Conservation (phyloP, 495 filamentous ascomycete genomes). For the Xylaria longipes region DNA sequence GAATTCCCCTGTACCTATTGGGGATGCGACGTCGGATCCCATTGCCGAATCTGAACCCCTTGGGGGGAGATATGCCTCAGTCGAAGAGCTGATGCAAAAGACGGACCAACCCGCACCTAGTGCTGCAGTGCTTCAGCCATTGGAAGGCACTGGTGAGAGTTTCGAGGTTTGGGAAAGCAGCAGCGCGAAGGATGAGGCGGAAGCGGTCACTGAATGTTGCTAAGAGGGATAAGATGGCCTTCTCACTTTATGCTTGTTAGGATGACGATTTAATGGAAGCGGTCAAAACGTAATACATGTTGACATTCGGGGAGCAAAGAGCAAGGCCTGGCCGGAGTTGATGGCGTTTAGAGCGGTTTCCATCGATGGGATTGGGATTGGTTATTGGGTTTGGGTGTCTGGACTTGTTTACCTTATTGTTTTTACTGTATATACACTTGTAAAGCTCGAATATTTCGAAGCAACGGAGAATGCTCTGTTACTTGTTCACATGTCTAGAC, state of each 20-base stretch:
- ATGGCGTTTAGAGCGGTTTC: slow-evolving; percentile 21
- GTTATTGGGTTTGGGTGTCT: slow-evolving; percentile 3
- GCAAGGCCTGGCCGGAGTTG: slow-evolving; percentile 4
- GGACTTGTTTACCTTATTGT: slow-evolving; percentile 5
- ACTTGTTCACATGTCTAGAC: neutral
- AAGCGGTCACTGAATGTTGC: slow-evolving; percentile 25
- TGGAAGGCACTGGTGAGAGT: slow-evolving; percentile 58
- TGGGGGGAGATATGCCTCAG: slow-evolving; percentile 34
- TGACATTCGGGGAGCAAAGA: slow-evolving; percentile 21
- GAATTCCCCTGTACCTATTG: slow-evolving; percentile 35
- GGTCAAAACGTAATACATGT: slow-evolving; percentile 31
- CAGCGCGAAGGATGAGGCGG: slow-evolving; percentile 59
- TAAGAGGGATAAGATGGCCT: slow-evolving; percentile 1
- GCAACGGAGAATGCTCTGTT: slow-evolving; percentile 15
- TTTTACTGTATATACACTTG: slow-evolving; percentile 30
- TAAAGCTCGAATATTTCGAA: neutral
- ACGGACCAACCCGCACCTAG: slow-evolving; percentile 42
- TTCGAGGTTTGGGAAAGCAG: slow-evolving; percentile 72
- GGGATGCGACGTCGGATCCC: slow-evolving; percentile 32
- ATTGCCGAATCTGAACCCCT: neutral
- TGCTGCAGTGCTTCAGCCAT: slow-evolving; percentile 55
- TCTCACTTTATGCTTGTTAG: neutral
- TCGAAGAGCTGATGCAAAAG: slow-evolving; percentile 59
- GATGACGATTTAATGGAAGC: neutral
- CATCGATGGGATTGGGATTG: slow-evolving; percentile 16